A percentile compares a stretch with the other conserved stretches of the same genome.
phyloP scores from a whole-genome alignment of 2,329 filamentous ascomycete genomes.

The Alternaria panax region DNA sequence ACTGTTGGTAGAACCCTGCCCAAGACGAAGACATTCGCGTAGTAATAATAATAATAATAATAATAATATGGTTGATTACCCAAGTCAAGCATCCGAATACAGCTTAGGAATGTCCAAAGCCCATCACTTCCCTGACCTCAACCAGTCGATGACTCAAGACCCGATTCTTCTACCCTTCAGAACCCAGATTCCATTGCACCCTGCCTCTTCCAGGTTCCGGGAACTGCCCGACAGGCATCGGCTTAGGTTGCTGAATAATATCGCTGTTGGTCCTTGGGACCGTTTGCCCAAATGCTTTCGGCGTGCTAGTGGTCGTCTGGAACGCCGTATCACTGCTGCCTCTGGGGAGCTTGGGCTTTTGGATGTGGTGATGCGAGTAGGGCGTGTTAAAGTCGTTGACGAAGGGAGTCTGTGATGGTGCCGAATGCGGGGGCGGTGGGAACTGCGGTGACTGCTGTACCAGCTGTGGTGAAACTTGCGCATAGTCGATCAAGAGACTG shows the following conservation, averaged over 20 bases:
- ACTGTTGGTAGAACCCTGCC: neutral
- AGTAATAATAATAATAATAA: too few relatives aligned
- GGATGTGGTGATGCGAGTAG: slow-evolving; percentile 29
- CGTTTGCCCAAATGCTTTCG: slow-evolving; percentile 16
- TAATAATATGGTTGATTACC: neutral
- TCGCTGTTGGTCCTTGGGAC: slow-evolving; percentile 39
- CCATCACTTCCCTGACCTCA: neutral
- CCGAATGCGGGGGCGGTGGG: neutral
- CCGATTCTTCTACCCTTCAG: slow-evolving; percentile 26
- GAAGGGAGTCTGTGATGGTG: slow-evolving; percentile 6
- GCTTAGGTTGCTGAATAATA: slow-evolving; percentile 38
- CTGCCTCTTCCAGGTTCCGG: slow-evolving; percentile 26
- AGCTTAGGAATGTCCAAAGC: neutral
- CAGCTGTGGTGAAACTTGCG: slow-evolving; percentile 7
- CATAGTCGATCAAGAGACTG: slow-evolving; percentile 13
- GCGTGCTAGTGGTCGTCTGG: slow-evolving; percentile 9
- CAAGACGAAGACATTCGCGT: neutral
- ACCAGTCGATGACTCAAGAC: neutral
- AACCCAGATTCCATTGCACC: slow-evolving; percentile 48
- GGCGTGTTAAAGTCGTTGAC: slow-evolving; percentile 32
- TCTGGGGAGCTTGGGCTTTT: slow-evolving; percentile 26
- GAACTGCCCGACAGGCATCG: slow-evolving; percentile 31
- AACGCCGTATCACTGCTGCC: slow-evolving; percentile 36
- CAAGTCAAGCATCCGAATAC: neutral
- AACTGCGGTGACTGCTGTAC: slow-evolving; percentile 8